These are phyloP conservation scores for Phytophthora sansomeana DNA, from an alignment of 352 stramenopile species.

Conservation along the genomic window DNA sequence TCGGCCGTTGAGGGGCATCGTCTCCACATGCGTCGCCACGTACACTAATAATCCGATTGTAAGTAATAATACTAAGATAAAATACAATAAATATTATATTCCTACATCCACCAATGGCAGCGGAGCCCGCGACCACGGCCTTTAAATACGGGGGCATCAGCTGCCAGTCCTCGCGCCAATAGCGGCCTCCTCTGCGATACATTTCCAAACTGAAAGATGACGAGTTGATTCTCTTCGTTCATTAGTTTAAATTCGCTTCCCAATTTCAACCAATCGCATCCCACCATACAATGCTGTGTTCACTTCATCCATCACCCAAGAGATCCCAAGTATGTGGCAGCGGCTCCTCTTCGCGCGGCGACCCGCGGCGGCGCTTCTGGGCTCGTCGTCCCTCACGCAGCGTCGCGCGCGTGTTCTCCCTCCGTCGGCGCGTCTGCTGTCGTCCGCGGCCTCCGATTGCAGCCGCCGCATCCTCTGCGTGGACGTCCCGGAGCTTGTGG, in stretches of 20 bases:
- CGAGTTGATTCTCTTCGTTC: background rate
- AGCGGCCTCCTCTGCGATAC: constrained; percentile 4
- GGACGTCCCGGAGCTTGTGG: constrained; percentile 56
- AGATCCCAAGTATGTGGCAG: constrained; percentile 31
- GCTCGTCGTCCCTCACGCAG: background rate
- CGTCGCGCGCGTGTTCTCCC: background rate
- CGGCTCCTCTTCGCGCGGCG: constrained; percentile 25
- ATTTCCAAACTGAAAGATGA: constrained; percentile 10
- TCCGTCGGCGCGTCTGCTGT: constrained; percentile 21
- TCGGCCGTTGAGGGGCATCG: constrained; percentile 63
- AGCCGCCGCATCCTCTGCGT: constrained; percentile 69
- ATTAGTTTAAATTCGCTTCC: constrained; percentile 17
- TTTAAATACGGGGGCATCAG: constrained; percentile 49
- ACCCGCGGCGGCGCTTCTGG: constrained; percentile 10
- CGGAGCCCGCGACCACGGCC: constrained; percentile 32
- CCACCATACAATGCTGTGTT: no score
- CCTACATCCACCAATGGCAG: constrained; percentile 42
- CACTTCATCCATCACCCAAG: constrained; percentile 6
- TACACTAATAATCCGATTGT: constrained; percentile 23
- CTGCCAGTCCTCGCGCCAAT: constrained; percentile 45
- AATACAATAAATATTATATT: background rate
- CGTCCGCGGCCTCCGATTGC: constrained; percentile 8
- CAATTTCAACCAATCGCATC: constrained; percentile 9
- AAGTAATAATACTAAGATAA: background rate
- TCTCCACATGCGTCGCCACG: constrained; percentile 63